phyloP scores from a whole-genome alignment of 2,329 filamentous ascomycete species.

The Amylocarpus encephaloides region DNA sequence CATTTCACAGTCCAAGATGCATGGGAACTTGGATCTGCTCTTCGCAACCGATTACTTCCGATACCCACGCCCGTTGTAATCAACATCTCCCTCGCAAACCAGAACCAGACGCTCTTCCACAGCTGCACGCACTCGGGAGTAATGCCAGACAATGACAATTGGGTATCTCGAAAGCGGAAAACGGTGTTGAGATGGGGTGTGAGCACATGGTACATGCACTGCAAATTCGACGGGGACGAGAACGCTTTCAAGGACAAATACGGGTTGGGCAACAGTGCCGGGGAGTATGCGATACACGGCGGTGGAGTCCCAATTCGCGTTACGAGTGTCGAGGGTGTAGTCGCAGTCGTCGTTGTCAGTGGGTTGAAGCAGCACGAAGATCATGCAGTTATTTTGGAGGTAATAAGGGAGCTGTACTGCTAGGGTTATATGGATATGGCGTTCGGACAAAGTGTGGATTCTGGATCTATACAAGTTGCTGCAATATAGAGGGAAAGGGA shows the following conservation, averaged over 20 bases:
- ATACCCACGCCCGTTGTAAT: constrained; percentile 52
- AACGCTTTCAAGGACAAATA: constrained; percentile 58
- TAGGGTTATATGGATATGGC: neutral
- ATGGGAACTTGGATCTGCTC: constrained; percentile 57
- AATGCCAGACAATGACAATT: constrained; percentile 63
- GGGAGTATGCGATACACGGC: constrained; percentile 70
- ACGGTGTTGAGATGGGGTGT: constrained; percentile 66
- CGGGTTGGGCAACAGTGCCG: constrained; percentile 50
- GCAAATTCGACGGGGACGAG: constrained; percentile 61
- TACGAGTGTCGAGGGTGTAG: constrained; percentile 65
- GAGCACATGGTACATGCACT: constrained; percentile 65
- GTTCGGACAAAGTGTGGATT: too few species aligned
- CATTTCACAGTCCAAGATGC: constrained; percentile 58
- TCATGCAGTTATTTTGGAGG: constrained; percentile 67
- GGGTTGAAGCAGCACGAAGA: constrained; percentile 73
- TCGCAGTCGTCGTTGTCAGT: constrained; percentile 69
- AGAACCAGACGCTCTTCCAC: constrained; percentile 62
- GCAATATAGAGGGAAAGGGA: too few species aligned
- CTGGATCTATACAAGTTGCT: too few species aligned
- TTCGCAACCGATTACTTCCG: constrained; percentile 55
- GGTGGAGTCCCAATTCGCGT: constrained; percentile 70
- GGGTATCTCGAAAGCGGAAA: constrained; percentile 65
- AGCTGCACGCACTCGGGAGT: constrained; percentile 59
- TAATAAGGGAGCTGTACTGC: constrained; percentile 23
- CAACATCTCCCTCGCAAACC: constrained; percentile 56